Percentiles rank a stretch among this genome's conserved stretches.
Conservation (phyloP, 805 yeast genomes). For the Kodamaea leandrae region DNA sequence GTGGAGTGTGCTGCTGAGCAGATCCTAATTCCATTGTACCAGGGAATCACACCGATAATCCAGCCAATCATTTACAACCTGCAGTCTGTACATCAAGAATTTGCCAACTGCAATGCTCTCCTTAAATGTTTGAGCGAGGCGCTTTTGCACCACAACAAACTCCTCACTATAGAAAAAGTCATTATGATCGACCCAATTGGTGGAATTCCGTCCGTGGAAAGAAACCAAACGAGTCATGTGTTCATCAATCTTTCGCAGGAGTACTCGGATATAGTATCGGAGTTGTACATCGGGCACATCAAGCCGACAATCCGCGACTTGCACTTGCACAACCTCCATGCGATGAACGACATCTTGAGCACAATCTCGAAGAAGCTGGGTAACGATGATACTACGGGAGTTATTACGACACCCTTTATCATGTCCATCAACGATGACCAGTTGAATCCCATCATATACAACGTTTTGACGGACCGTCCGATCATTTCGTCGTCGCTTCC, state of each 20-base stretch:
- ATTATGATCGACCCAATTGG: slow-evolving; percentile 79
- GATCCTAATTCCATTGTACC: slow-evolving; percentile 30
- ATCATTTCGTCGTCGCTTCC: slow-evolving; percentile 90
- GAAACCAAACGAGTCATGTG: slow-evolving; percentile 81
- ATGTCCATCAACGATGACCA: slow-evolving; percentile 55
- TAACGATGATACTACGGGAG: slow-evolving; percentile 60
- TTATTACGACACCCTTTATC: slow-evolving; percentile 79
- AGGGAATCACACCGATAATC: slow-evolving; percentile 58
- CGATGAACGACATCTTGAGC: slow-evolving; percentile 58
- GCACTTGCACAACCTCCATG: slow-evolving; percentile 65
- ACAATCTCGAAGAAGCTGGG: slow-evolving; percentile 43
- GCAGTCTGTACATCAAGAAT: slow-evolving; percentile 21
- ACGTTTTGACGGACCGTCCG: slow-evolving; percentile 88
- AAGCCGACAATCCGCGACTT: slow-evolving; percentile 42
- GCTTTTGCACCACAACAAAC: slow-evolving; percentile 23
- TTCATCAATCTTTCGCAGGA: slow-evolving; percentile 85
- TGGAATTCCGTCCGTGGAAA: slow-evolving; percentile 85
- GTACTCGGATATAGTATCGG: slow-evolving; percentile 59
- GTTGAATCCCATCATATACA: slow-evolving; percentile 84
- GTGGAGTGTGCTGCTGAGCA: slow-evolving; percentile 19
- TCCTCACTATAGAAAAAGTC: slow-evolving; percentile 69
- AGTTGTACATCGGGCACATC: slow-evolving; percentile 58
- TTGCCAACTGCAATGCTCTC: slow-evolving; percentile 23
- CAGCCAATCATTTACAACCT: slow-evolving; percentile 45
- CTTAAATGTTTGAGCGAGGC: slow-evolving; percentile 25